phyloP scores from a whole-genome alignment of 139 green algal genomes.

The Protoeuglena noctilucae region DNA sequence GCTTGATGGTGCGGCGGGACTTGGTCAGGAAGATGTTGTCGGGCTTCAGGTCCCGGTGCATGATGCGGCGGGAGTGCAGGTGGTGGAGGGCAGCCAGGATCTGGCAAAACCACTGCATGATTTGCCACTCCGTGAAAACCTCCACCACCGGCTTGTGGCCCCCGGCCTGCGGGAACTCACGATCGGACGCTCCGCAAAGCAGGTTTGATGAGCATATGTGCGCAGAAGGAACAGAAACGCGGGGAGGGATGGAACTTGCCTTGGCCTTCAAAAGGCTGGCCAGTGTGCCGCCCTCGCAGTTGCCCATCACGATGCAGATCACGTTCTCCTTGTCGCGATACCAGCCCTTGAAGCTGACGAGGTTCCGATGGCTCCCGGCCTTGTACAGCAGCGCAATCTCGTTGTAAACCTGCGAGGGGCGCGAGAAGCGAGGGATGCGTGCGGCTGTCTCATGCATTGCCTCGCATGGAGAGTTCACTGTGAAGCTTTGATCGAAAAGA shows the following conservation, averaged over 20 bases:
- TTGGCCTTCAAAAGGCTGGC: slow-evolving; percentile 11
- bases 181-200: too few species aligned
- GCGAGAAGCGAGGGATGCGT: too few species aligned
- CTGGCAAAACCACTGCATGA: slow-evolving; percentile 40
- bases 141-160: too few species aligned
- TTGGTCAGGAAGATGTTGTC: slow-evolving; percentile 27
- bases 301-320: slow-evolving; percentile 34
- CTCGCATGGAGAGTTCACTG: too few species aligned
- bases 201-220: too few species aligned
- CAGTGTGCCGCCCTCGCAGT: slow-evolving; percentile 29
- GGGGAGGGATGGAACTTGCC: too few species aligned
- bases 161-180: too few species aligned
- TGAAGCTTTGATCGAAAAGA: too few species aligned
- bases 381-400: slow-evolving; percentile 15
- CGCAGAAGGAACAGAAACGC: too few species aligned
- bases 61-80: slow-evolving; percentile 30
- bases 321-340: slow-evolving; percentile 12
- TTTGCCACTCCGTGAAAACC: slow-evolving; percentile 31
- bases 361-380: slow-evolving; percentile 30
- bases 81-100: slow-evolving; percentile 35
- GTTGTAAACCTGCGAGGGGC: slow-evolving; percentile 9
- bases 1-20: slow-evolving; percentile 14
- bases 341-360: slow-evolving; percentile 30
- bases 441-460: too few species aligned
- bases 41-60: slow-evolving; percentile 31